Evolutionary conservation across 2,329 filamentous ascomycete species (phyloP), one percentile per base, ranked within the genome.

Genomic region (Clonostachys rhizophaga): DNA sequence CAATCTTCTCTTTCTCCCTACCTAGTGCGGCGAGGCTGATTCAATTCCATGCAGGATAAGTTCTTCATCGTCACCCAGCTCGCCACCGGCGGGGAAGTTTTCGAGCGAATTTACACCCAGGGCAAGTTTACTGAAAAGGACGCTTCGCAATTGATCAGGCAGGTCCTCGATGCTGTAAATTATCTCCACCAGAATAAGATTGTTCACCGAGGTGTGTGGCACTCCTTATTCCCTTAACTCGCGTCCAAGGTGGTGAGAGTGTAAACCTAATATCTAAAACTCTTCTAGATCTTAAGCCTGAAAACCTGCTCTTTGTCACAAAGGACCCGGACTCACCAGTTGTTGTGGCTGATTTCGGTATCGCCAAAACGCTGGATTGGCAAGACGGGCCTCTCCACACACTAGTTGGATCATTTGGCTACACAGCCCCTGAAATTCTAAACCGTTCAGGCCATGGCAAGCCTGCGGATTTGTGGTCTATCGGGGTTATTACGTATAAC

Each of bases 101-200:
- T 99, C 68, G 94, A 99, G 62, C 86, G 95, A 48, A 99, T 99
- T 59, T 99, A 94, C 72, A 91, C 97, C 63, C 89, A 95, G 69
- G 95, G 94, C 59, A 95, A 90, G 65, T 99, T 97, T 71, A 99
- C 94, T 13, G 94, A 99, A 67, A 97, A 96, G 72, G 94, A 99
- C 71, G 91, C 91, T 12, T 92, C 91, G 17, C 87, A 94, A 68
- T 97, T 92, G 10, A 97, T 99, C 65, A 88, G 86, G 61, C 91
- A 99, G 69, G 87, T 99, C 34, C 81, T 99, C 33, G 86, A 86
- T 54, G 94, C 95, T 18, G 94, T 99, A 54, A 80, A 95, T 70
- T 99, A 96, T 64, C 82, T 99, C 39, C 94, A 99, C 70, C 75
- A 86, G 60, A 94, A 94, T 62, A 91, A 96, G 61, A 91, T 99